A percentile compares a stretch with the other conserved stretches of the same genome.
phyloP scores from a whole-genome alignment of 2,329 filamentous ascomycete genomes.

The Hymenoscyphus occultus region DNA sequence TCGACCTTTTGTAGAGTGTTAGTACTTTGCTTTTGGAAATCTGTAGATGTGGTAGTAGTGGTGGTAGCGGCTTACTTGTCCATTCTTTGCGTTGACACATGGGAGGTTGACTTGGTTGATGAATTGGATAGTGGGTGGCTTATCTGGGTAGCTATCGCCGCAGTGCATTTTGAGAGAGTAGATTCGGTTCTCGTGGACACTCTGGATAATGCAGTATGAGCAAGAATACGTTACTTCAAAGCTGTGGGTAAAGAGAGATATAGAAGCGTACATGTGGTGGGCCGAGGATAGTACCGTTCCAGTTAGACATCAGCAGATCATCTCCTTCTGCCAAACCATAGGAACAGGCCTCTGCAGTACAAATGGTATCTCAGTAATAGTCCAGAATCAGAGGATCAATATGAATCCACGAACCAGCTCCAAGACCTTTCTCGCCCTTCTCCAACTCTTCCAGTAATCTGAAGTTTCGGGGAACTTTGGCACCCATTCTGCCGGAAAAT shows the following conservation, averaged over 20 bases:
- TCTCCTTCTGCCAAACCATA: slow-evolving; percentile 93
- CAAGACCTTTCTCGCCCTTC: slow-evolving; percentile 96
- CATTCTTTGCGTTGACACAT: slow-evolving; percentile 78
- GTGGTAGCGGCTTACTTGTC: slow-evolving; percentile 53
- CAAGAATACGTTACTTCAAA: not conserved
- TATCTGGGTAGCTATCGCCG: slow-evolving; percentile 82
- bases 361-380: slow-evolving; percentile 14
- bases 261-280: slow-evolving; percentile 79
- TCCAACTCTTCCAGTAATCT: slow-evolving; percentile 95
- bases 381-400: not conserved
- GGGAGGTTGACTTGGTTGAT: slow-evolving; percentile 95
- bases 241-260: slow-evolving; percentile 5
- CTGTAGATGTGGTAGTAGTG: not conserved
- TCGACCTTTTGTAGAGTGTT: slow-evolving; percentile 59
- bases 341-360: slow-evolving; percentile 78
- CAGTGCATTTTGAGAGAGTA: slow-evolving; percentile 98
- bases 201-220: slow-evolving; percentile 49
- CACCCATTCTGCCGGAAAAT: slow-evolving; percentile 38
- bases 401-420: slow-evolving; percentile 62
- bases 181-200: slow-evolving; percentile 96
- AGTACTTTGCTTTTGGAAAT: not conserved
- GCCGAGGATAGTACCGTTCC: slow-evolving; percentile 96
- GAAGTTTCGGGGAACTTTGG: slow-evolving; percentile 93
- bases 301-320: slow-evolving; percentile 95
- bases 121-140: slow-evolving; percentile 86